A percentile compares a stretch with the other conserved stretches of the same genome.
phyloP scores from a whole-genome alignment of 108 stramenopile genomes.

The Hondaea fermentalgiana region DNA sequence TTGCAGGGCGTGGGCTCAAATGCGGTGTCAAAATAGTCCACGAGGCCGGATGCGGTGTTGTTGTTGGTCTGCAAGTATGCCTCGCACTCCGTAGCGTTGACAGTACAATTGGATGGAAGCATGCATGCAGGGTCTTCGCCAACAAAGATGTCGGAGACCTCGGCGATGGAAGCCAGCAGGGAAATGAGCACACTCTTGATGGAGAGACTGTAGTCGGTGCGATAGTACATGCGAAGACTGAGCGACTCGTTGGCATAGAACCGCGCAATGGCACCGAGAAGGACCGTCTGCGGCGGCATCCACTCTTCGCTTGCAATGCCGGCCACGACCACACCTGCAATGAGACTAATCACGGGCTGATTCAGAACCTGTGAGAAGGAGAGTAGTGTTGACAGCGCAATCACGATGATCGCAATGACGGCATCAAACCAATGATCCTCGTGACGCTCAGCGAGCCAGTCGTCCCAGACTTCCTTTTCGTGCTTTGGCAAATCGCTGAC shows the following conservation, averaged over 20 bases:
- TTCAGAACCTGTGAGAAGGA: background rate
- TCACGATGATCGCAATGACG: background rate
- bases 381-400: background rate
- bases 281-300: background rate
- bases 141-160: background rate
- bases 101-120: background rate
- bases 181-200: constrained; percentile 17
- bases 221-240: background rate
- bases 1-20: background rate
- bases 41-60: background rate
- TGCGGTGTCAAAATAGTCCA: background rate
- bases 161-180: background rate
- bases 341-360: background rate
- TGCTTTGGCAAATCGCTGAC: background rate
- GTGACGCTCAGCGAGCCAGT: background rate
- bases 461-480: background rate
- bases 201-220: background rate
- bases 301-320: background rate
- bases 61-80: background rate
- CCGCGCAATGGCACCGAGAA: background rate
- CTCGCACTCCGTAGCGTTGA: background rate
- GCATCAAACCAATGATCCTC: background rate
- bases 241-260: constrained; percentile 1
- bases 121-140: background rate
- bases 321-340: background rate